Base-by-base conservation (phyloP, 257 asterid genomes). In the Nicotiana attenuata region DNA sequence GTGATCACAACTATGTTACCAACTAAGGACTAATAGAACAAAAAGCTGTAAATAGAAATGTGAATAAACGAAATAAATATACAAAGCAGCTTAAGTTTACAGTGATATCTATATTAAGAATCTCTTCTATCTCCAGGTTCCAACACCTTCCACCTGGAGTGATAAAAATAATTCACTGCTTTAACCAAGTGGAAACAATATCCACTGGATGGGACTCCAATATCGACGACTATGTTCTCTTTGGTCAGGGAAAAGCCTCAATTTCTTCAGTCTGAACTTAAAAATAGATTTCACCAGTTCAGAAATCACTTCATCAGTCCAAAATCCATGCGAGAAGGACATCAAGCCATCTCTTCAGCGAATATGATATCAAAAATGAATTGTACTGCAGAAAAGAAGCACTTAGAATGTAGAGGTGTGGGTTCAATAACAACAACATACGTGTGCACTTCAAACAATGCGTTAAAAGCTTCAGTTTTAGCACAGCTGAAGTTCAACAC, bases 341-440 rank as follows among this genome's bases (percentile, higher is more conserved):
- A 82, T 92, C 89, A 91, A 67, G 77, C 75, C 78, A 88, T 87
- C 22, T 94, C 97, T 89, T 91, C 98, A 22, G 96, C 95, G 63
- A 91, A 91, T 81, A 92, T 82, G 77, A 88, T 84, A 67, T 91
- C 96, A 52, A 84, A 90, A 83, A 94, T 83, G 61, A 55, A 20
- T 83, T 93, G 92, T 85, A 92, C 96, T 92, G 93, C 85, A 80
- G 2, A 82, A 75, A 22, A 55, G 22, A 29, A 56, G 56, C 22
- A n/a, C 77, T 80, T 31, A 83, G 77, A 75, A 77, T 61, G 14
- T 75, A 52, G 20, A 22, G 20, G 35, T 71, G 7, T 0, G 13
- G 59, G 35, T 20, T 13, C 60, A 73, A 3, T 24, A 73, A 71
- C 20, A 28, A 29, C 79, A 73, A 3, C 16, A 22, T 1, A 22